phyloP scores from a whole-genome alignment of 75 land plant genomes.

The Isoetes taiwanensis region DNA sequence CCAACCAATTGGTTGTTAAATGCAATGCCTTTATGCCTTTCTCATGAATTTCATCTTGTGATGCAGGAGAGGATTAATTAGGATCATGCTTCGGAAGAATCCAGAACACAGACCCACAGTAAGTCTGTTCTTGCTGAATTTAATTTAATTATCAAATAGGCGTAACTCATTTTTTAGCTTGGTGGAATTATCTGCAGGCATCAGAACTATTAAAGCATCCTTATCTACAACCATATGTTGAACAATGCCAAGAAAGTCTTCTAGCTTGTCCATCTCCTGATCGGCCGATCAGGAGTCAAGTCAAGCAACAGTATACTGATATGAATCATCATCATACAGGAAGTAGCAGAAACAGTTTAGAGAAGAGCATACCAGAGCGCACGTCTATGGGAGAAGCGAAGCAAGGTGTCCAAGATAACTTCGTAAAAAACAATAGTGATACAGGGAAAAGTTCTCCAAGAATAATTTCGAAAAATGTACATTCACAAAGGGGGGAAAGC shows the following conservation, averaged over 20 bases:
- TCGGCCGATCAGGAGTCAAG: background rate
- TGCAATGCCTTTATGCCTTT: background rate
- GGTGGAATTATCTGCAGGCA: conserved; percentile 31
- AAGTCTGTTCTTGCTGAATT: conserved; percentile 18
- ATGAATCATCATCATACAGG: too few species aligned
- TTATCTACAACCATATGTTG: conserved; percentile 45
- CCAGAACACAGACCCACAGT: conserved; percentile 96
- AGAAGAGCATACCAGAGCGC: too few species aligned
- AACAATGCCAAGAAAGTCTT: conserved; percentile 28
- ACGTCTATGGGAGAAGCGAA: too few species aligned
- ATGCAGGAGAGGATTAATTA: conserved; percentile 73
- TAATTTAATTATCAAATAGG: too few species aligned
- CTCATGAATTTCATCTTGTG: background rate
- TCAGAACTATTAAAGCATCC: conserved; percentile 58
- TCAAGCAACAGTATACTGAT: too few species aligned
- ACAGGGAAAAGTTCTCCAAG: too few species aligned
- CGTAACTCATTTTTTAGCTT: background rate
- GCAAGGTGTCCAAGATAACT: too few species aligned
- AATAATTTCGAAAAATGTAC: too few species aligned
- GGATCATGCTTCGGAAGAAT: conserved; percentile 91
- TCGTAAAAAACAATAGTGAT: too few species aligned
- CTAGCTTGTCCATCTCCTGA: conserved; percentile 8
- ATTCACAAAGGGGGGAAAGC: too few species aligned
- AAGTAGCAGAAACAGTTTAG: too few species aligned
- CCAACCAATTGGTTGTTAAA: background rate